phyloP scores from a whole-genome alignment of 768 basidiomycete genomes.

The Boletales sp. region DNA sequence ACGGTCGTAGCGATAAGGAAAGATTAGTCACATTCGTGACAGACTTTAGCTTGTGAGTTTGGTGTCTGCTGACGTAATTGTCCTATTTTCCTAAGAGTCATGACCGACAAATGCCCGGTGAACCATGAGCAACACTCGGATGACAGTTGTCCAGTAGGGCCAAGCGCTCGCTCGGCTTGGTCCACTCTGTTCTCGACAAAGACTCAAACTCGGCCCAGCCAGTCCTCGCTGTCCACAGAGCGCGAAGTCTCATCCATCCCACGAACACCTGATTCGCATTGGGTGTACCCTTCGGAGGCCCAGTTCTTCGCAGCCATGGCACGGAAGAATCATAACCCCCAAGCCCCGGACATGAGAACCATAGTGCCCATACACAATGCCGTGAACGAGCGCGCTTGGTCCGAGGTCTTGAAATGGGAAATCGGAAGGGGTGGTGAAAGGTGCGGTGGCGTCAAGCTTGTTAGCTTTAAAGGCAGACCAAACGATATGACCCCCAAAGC shows the following conservation, averaged over 20 bases:
- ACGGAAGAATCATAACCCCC: conserved; percentile 89
- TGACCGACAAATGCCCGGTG: conserved; percentile 45
- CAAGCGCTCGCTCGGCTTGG: conserved; percentile 47
- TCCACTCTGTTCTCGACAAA: conserved; percentile 25
- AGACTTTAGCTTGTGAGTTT: too few species aligned
- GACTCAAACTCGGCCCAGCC: conserved; percentile 1
- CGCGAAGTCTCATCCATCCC: conserved; percentile 91
- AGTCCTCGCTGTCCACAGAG: conserved; percentile 53
- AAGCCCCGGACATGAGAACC: conserved; percentile 86
- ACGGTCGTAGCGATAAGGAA: too few species aligned
- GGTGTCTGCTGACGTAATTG: neutral
- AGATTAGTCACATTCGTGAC: too few species aligned
- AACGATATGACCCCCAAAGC: conserved; percentile 78
- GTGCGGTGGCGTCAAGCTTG: conserved; percentile 79
- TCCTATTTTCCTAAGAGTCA: neutral
- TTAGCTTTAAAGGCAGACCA: conserved; percentile 90
- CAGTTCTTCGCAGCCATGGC: conserved; percentile 98
- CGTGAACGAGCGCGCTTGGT: conserved; percentile 94
- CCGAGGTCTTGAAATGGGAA: conserved; percentile 82
- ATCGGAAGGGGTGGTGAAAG: conserved; percentile 71
- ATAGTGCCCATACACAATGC: conserved; percentile 99
- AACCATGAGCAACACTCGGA: conserved; percentile 36
- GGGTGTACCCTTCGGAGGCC: conserved; percentile 98
- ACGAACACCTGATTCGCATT: conserved; percentile 62
- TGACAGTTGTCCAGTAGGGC: conserved; percentile 65